Base-by-base conservation (phyloP, 345 rosid species). In the Ceriops decandra region DNA sequence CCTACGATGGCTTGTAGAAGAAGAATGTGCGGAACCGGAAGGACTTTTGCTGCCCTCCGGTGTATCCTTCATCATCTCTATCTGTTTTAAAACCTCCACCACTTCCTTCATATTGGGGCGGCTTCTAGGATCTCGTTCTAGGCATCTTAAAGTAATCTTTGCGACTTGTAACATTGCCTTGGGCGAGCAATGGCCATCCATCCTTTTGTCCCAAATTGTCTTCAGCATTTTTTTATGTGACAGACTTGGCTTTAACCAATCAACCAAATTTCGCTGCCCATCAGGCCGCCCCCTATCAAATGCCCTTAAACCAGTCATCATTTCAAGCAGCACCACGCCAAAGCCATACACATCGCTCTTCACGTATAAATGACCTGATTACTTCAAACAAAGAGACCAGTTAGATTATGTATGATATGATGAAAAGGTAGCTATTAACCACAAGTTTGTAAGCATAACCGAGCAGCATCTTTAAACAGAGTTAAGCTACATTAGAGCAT, bases 301-400 rank as follows among this genome's bases (percentile, higher is more conserved):
- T 22, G 86, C 82, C 68, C 89, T 75, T 67, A 72, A 54, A 59
- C 95, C 91, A 1, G 88, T 82, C 78, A 88, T 30, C 60, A 85
- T 10, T 69, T 88, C 91, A 1, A 88, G 83, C 65, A 88, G 76
- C 72, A 88, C 86, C 24, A 86, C 95, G 0, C 91, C 91, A 10
- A 86, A 86, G 16, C 91, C 86, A 16, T 83, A 88, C 32, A 88
- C 91, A 70, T 88, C 95, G 32, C 95, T 88, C 75, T 85, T 85
- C 62, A 88, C 89, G 6, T 84, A 86, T 27, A 88, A 64, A 77
- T 86, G 89, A 47, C 90, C 90, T 85, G 76, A 61, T 58, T 15
- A 35, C 33, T 7, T 42, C 17, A 15, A 42, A 13, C 19, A 15
- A 42, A 42, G 49, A 42, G 49, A 42, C 49, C 19, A 42, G 17